phyloP scores from a whole-genome alignment of 2,329 filamentous ascomycete species.

The Fusarium odoratissimum region DNA sequence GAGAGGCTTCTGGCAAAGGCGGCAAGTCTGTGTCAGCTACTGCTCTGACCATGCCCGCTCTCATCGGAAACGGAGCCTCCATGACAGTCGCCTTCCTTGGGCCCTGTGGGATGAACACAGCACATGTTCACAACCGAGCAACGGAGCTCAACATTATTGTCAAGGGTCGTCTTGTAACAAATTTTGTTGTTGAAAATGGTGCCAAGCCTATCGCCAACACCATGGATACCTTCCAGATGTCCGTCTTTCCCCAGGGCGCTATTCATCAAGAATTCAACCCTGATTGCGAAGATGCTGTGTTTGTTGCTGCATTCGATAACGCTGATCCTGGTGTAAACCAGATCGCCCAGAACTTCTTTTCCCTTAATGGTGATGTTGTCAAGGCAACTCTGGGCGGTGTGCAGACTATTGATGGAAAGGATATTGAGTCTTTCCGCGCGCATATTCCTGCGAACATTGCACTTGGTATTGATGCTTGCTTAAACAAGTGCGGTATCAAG shows the following conservation, averaged over 20 bases:
- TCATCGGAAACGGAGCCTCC: slow-evolving; percentile 17
- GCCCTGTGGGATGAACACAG: slow-evolving; percentile 20
- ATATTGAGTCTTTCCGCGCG: slow-evolving; percentile 9
- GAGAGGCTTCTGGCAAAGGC: slow-evolving; percentile 2
- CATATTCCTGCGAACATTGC: slow-evolving; percentile 14
- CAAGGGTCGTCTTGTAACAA: slow-evolving; percentile 17
- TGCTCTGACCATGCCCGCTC: slow-evolving; percentile 17
- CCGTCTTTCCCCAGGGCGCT: slow-evolving; percentile 61
- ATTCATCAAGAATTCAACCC: slow-evolving; percentile 65
- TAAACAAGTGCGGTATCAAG: slow-evolving; percentile 21
- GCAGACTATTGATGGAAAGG: slow-evolving; percentile 12
- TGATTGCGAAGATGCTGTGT: slow-evolving; percentile 59
- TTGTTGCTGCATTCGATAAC: slow-evolving; percentile 60
- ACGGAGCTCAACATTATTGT: slow-evolving; percentile 18
- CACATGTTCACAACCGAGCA: slow-evolving; percentile 14
- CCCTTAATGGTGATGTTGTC: neutral
- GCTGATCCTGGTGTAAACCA: slow-evolving; percentile 60
- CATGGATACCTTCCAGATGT: slow-evolving; percentile 56
- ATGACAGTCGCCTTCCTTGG: slow-evolving; percentile 20
- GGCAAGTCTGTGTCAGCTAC: slow-evolving; percentile 13
- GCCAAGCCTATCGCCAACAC: slow-evolving; percentile 51
- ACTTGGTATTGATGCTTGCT: slow-evolving; percentile 21
- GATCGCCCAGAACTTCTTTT: slow-evolving; percentile 52
- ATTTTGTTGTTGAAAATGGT: slow-evolving; percentile 6
- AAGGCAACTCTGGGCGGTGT: neutral